These are phyloP conservation scores for Ceratobasidium sp. DNA, from an alignment of 1,284 basidiomycete species.

Conservation along the genomic window DNA sequence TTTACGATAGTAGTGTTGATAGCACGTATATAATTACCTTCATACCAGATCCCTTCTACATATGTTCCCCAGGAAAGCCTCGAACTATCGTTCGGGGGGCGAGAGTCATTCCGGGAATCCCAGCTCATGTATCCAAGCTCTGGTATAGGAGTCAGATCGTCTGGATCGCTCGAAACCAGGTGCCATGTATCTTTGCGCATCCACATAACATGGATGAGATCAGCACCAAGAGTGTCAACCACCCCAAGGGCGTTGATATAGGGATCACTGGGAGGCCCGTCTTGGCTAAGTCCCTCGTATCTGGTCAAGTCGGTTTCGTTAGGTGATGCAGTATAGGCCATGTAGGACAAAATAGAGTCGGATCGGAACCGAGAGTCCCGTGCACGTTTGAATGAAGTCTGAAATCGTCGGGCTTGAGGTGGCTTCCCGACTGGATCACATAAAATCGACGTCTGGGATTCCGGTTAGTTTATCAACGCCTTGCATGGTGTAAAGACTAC, in stretches of 20 bases:
- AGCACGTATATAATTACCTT: neutral
- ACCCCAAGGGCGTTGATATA: constrained; percentile 2
- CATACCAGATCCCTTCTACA: neutral
- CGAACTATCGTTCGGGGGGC: neutral
- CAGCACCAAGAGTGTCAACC: neutral
- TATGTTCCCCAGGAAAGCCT: neutral
- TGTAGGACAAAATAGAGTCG: neutral
- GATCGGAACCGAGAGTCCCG: neutral
- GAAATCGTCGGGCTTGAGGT: neutral
- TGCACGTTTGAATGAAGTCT: neutral
- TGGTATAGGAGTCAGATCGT: neutral
- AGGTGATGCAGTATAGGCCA: neutral
- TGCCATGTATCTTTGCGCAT: neutral
- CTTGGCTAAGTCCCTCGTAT: neutral
- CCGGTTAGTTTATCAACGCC: neutral
- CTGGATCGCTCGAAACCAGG: neutral
- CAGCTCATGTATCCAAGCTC: neutral
- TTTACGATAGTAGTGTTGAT: constrained; percentile 1
- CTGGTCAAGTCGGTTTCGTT: neutral
- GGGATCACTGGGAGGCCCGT: neutral
- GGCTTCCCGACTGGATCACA: neutral
- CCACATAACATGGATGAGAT: neutral
- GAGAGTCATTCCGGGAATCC: neutral
- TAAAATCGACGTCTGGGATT: neutral
- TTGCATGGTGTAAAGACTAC: neutral